phyloP scores from a whole-genome alignment of 2,329 filamentous ascomycete species.

The Trichoderma pleuroti region DNA sequence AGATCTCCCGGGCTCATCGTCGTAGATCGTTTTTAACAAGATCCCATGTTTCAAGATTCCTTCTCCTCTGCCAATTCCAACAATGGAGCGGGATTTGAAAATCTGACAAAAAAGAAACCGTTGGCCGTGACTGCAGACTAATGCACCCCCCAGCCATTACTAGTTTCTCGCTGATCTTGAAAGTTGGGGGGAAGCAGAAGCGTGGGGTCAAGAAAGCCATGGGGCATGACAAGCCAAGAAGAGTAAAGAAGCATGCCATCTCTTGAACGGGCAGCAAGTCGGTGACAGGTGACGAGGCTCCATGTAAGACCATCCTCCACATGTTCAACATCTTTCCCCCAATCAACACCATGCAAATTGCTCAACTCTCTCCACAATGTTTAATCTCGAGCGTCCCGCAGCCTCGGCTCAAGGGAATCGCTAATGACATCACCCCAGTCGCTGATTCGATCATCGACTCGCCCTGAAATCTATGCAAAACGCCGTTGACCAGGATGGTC shows the following conservation, averaged over 20 bases:
- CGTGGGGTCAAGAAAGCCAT: neutral
- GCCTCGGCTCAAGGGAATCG: conserved; percentile 1
- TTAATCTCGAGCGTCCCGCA: neutral
- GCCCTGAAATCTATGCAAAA: too few relatives aligned
- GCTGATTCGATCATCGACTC: neutral
- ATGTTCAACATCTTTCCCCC: neutral
- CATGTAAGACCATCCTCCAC: neutral
- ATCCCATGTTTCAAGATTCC: neutral
- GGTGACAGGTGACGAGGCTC: neutral
- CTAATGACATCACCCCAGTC: conserved; percentile 6
- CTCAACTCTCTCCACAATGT: neutral
- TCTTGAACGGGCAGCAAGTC: neutral
- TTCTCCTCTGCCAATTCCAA: neutral
- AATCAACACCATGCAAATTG: neutral
- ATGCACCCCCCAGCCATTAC: neutral
- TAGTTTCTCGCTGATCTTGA: too few relatives aligned
- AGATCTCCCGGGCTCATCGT: neutral
- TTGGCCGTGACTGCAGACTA: neutral
- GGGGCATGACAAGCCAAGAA: neutral
- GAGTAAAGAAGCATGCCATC: neutral
- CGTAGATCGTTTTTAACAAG: neutral
- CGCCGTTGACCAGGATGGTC: too few relatives aligned
- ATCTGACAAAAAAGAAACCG: neutral
- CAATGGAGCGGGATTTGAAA: neutral
- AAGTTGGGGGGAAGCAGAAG: too few relatives aligned